A percentile compares a stretch with the other conserved stretches of the same genome.
phyloP scores from a whole-genome alignment of 139 green algal genomes.

The Dunaliella primolecta region DNA sequence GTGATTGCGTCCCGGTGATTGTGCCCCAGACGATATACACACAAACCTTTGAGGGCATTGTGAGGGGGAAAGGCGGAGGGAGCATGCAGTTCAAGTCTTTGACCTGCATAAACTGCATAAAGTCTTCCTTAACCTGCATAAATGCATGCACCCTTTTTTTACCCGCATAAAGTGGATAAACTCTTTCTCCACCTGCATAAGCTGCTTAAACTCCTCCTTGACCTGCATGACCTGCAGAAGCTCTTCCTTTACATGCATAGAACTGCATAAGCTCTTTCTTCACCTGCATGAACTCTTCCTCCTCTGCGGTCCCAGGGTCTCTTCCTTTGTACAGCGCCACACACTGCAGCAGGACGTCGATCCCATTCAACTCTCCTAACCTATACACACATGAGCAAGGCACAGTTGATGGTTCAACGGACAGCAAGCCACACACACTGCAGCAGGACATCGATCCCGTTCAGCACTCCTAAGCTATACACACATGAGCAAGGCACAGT shows the following conservation, averaged over 20 bases:
- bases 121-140: neutral
- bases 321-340: conserved; percentile 68
- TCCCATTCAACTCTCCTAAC: conserved; percentile 64
- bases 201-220: no score
- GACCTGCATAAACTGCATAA: neutral
- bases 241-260: no score
- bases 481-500: no score
- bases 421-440: conserved; percentile 59
- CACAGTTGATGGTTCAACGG: no score
- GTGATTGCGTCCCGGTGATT: neutral
- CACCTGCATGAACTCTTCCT: conserved; percentile 77
- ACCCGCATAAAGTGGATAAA: no score
- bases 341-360: conserved; percentile 77
- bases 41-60: no score
- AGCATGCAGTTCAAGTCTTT: neutral
- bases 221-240: no score
- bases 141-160: no score
- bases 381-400: no score
- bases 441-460: conserved; percentile 81
- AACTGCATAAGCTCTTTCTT: no score
- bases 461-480: conserved; percentile 48
- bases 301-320: conserved; percentile 52
- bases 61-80: no score
- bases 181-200: no score
- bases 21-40: neutral